Evolutionary conservation across 2,329 filamentous ascomycete species (phyloP), one percentile per base, ranked within the genome.

Genomic region (Emergomyces pasteurianus): DNA sequence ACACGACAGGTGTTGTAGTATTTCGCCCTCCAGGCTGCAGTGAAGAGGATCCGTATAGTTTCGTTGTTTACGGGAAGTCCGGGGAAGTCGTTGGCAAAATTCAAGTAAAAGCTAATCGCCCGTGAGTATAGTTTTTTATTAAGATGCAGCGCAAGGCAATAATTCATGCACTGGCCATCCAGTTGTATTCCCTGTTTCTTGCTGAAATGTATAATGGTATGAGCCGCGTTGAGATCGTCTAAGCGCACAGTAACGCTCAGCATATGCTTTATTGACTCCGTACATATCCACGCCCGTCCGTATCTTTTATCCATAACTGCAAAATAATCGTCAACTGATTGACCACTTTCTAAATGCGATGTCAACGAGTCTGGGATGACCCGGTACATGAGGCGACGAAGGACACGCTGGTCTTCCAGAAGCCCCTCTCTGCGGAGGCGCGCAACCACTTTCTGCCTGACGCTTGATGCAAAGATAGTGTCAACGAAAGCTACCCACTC

Each of bases 1-100:
- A 80, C 76, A 12, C 75, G 74, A 58, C 73, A 75, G 12, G 76
- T 66, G 59, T 79, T 80, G 63, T 75, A 75, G 42, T 68, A 65
- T 26, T 67, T 68, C 52, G 62, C 63, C 23, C 67, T 68, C 70
- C 72, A 77, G 7, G 77, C 77, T n/a, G 72, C 65, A 21, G 71
- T 61, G 58, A 80, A 80, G 18, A 81, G 68, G 16, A 67, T 65
- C 34, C 75, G 69, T 62, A 72, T 75, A 1, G 69, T 72, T 3
- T 64, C 52, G 5, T 61, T 46, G 18, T 69, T 63, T 16, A 60
- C 57, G 26, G 57, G n/a, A 18, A 67, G 26, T 8, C 23, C 4
- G 10, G 9, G 31, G 40, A 63, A 68, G 8, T 63, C 34, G 3
- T 53, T 16, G 6, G 36, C 23, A 56, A 68, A 62, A 12, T 54